Base-by-base conservation (phyloP, 768 basidiomycete genomes). In the Xerocomellus chrysenteron region DNA sequence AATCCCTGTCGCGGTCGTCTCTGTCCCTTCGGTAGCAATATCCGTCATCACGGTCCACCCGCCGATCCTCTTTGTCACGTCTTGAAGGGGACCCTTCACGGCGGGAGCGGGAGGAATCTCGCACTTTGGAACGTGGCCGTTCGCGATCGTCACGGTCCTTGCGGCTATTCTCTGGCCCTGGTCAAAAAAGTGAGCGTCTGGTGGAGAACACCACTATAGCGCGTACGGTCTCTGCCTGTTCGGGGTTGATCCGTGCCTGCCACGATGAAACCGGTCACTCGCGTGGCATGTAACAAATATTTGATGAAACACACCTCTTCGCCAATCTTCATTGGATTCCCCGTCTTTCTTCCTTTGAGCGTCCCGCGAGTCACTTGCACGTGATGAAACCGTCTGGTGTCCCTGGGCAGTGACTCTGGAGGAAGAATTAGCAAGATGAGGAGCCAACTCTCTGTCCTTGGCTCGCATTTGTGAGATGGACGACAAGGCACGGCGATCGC, bases 251-350 rank as follows among this genome's bases (percentile, higher is more conserved):
- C 83, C 50, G 77, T 69, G 59, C 76, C 81, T 83, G 56, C 21
- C 24, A 50, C 3, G 35, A 58, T 26, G 33, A 10, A 26, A 14
- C 11, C n/a, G 37, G 54, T 59, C 44, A 58, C 14, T 41, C 39
- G 32, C 47, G 42, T 5, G 8, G 6, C 14, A 47, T 33, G 17
- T 1, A 46, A 47, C 39, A 39, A 35, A 32, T 26, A 19, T 48
- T 58, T 35, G 21, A 50, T 26, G 58, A 64, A 46, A 68, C 80
- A 60, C 63, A 90, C 91, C 88, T 83, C 88, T 81, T 68, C 91
- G 81, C 91, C 91, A 94, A 66, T 94, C 91, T 63, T 92, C 89
- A 63, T 83, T 85, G 26, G 77, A 78, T 68, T 92, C 91, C 37
- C 85, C 88, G 43, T 78, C 77, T 72, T 87, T 87, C 75, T 85